Percentiles rank a stretch among this genome's conserved stretches.
Conservation (phyloP, 208 protist species). For the Leishmania arabica region DNA sequence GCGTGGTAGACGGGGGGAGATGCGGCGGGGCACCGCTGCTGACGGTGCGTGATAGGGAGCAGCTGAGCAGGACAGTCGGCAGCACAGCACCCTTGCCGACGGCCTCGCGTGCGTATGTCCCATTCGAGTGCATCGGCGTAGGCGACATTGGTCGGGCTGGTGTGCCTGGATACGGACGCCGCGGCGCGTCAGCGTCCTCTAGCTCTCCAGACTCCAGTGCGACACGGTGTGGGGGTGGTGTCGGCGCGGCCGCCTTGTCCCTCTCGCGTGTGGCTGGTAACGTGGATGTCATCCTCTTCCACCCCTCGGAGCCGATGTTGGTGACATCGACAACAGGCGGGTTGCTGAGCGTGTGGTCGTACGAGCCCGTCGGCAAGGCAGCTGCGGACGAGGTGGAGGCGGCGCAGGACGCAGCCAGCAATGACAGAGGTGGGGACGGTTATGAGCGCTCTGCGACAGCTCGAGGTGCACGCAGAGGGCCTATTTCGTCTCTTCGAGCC, state of each 20-base stretch:
- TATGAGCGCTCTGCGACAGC: constrained; percentile 3
- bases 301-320: constrained; percentile 56
- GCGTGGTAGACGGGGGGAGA: neutral
- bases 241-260: constrained; percentile 6
- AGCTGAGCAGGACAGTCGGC: constrained; percentile 6
- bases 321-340: constrained; percentile 59
- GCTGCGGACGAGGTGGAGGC: neutral
- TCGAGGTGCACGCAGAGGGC: neutral
- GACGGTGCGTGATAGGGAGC: neutral
- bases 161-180: constrained; percentile 16
- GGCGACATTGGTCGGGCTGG: constrained; percentile 22
- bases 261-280: constrained; percentile 14
- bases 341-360: constrained; percentile 65
- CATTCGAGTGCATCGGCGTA: constrained; percentile 28
- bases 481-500: neutral
- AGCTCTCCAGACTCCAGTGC: neutral
- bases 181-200: constrained; percentile 1
- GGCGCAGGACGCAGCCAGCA: constrained; percentile 1
- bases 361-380: constrained; percentile 17
- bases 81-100: neutral
- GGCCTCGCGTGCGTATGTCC: neutral
- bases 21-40: constrained; percentile 2
- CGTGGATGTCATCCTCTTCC: constrained; percentile 46
- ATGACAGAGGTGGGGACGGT: neutral
- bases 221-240: neutral